phyloP scores from a whole-genome alignment of 208 protist species.

The Herpetomonas samuelpessoai region DNA sequence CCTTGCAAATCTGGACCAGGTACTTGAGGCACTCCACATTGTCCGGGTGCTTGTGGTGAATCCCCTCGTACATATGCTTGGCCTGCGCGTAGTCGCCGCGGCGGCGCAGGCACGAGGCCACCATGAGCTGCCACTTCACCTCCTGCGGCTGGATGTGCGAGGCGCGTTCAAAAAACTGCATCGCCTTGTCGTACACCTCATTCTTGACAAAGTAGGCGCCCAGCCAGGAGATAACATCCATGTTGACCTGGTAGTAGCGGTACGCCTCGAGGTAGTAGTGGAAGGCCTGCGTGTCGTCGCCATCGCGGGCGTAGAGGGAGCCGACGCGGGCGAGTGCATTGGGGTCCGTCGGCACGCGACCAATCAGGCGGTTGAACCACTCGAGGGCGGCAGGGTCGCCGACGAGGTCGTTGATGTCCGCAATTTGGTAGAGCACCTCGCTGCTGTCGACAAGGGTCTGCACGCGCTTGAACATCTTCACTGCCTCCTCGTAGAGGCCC shows the following conservation, averaged over 20 bases:
- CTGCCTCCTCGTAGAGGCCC: conserved; percentile 89
- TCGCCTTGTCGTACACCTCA: conserved; percentile 97
- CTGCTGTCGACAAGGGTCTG: conserved; percentile 90
- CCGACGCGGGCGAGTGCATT: conserved; percentile 92
- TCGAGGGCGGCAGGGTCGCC: conserved; percentile 60
- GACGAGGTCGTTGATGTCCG: conserved; percentile 90
- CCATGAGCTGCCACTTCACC: conserved; percentile 96
- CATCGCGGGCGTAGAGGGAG: conserved; percentile 88
- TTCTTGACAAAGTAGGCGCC: conserved; percentile 97
- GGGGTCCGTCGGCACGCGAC: conserved; percentile 93
- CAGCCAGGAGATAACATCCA: conserved; percentile 98
- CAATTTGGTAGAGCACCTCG: conserved; percentile 96
- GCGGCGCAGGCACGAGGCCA: conserved; percentile 94
- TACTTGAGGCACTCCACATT: conserved; percentile 95
- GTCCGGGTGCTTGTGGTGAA: conserved; percentile 91
- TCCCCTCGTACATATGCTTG: conserved; percentile 91
- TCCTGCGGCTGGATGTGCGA: conserved; percentile 95
- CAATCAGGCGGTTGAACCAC: conserved; percentile 87
- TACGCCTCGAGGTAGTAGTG: conserved; percentile 96
- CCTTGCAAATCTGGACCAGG: conserved; percentile 94
- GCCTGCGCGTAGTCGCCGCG: conserved; percentile 91
- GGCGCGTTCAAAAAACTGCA: conserved; percentile 96
- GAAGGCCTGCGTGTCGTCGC: conserved; percentile 92
- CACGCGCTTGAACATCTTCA: conserved; percentile 95
- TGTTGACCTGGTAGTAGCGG: conserved; percentile 96